Conservation (phyloP, 2,329 filamentous ascomycete genomes). For the Fusarium burgessii region DNA sequence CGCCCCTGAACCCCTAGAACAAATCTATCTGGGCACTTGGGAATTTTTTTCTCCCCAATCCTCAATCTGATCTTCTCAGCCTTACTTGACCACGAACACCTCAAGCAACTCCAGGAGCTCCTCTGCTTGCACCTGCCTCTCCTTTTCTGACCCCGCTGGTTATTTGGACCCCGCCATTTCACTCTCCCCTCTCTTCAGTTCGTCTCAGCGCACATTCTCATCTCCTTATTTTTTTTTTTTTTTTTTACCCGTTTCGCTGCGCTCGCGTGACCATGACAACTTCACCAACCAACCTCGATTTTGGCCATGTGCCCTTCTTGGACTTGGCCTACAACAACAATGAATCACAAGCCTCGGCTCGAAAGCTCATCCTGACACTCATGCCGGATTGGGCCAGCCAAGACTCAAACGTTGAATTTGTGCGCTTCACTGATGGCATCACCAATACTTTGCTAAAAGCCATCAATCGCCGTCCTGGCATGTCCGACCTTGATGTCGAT, state of each 20-base stretch:
- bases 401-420: slow-evolving; percentile 82
- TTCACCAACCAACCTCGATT: slow-evolving; percentile 49
- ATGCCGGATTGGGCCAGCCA: slow-evolving; percentile 84
- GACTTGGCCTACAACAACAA: slow-evolving; percentile 81
- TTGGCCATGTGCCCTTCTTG: slow-evolving; percentile 70
- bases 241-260: slow-evolving; percentile 23
- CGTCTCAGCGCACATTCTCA: slow-evolving; percentile 14
- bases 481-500: slow-evolving; percentile 80
- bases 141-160: slow-evolving; percentile 16
- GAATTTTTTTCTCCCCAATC: neutral
- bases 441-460: slow-evolving; percentile 92
- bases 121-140: slow-evolving; percentile 1
- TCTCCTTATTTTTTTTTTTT: slow-evolving; percentile 16
- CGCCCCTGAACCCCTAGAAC: slow-evolving; percentile 39
- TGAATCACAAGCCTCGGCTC: slow-evolving; percentile 82
- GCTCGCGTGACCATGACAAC: slow-evolving; percentile 50
- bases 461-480: slow-evolving; percentile 74
- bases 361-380: slow-evolving; percentile 81
- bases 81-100: slow-evolving; percentile 10
- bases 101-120: slow-evolving; percentile 1
- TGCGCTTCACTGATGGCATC: slow-evolving; percentile 96
- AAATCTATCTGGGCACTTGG: slow-evolving; percentile 21
- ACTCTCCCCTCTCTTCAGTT: slow-evolving; percentile 14
- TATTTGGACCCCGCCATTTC: slow-evolving; percentile 18
- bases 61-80: slow-evolving; percentile 11